phyloP scores from a whole-genome alignment of 2,329 filamentous ascomycete species.

The Fusarium sp. region DNA sequence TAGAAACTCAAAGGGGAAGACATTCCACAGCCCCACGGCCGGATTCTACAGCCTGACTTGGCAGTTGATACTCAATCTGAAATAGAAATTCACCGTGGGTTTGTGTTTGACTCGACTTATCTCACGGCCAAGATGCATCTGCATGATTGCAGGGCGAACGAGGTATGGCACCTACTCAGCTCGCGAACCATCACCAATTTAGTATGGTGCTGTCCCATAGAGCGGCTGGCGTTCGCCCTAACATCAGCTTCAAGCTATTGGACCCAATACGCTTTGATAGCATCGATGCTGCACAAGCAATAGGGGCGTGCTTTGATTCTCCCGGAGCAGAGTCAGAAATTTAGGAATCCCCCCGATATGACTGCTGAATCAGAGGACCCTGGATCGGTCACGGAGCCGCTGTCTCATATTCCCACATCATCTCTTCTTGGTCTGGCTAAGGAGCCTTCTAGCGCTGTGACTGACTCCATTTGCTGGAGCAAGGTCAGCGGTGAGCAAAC shows the following conservation, averaged over 20 bases:
- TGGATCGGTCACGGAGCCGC: constrained; percentile 20
- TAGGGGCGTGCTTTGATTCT: constrained; percentile 31
- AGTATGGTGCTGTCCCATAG: constrained; percentile 19
- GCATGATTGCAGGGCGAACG: background rate
- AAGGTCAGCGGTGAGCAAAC: constrained; percentile 23
- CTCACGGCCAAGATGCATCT: background rate
- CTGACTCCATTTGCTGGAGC: constrained; percentile 11
- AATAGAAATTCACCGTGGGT: background rate
- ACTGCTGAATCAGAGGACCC: constrained; percentile 24
- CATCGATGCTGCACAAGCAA: constrained; percentile 7
- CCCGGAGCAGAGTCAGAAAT: background rate
- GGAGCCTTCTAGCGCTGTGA: constrained; percentile 17
- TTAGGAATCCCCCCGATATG: constrained; percentile 7
- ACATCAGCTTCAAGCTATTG: constrained; percentile 10
- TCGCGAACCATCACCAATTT: constrained; percentile 29
- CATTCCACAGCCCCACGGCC: background rate
- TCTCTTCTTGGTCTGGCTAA: constrained; percentile 2
- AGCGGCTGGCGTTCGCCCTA: constrained; percentile 21
- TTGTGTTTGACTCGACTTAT: constrained; percentile 3
- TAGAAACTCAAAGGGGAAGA: background rate
- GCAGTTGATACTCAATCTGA: background rate
- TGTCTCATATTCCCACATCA: constrained; percentile 30
- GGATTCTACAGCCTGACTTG: background rate
- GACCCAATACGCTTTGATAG: constrained; percentile 8
- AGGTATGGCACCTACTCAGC: constrained; percentile 2